phyloP scores from a whole-genome alignment of 164 flowering plant species.

The Chloranthus sessilifolius region DNA sequence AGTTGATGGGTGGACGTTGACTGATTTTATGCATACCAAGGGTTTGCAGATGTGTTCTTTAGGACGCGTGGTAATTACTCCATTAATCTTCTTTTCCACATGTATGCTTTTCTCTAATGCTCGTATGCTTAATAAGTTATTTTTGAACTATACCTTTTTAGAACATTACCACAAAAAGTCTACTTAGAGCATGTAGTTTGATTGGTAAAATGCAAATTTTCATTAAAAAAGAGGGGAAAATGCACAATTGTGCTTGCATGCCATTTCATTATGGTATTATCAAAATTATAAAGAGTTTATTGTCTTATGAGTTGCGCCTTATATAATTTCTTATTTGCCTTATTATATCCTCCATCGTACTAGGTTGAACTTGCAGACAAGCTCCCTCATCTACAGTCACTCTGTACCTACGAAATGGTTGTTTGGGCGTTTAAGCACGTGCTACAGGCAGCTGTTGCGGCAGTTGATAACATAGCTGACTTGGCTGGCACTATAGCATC shows the following conservation, averaged over 20 bases:
- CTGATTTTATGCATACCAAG: slow-evolving; percentile 97
- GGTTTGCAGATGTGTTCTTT: slow-evolving; percentile 83
- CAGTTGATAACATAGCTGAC: slow-evolving; percentile 46
- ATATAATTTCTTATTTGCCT: background rate
- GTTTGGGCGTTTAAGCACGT: slow-evolving; percentile 90
- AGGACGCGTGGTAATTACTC: slow-evolving; percentile 80
- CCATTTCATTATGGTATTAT: too few species aligned
- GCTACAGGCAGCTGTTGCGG: slow-evolving; percentile 78
- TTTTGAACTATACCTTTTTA: too few species aligned
- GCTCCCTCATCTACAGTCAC: slow-evolving; percentile 95
- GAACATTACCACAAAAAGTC: too few species aligned
- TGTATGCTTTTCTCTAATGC: slow-evolving; percentile 6
- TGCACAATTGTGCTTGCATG: too few species aligned
- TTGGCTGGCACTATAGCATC: slow-evolving; percentile 65
- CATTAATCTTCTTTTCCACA: too few species aligned
- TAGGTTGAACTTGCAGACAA: slow-evolving; percentile 94
- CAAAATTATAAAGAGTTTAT: too few species aligned
- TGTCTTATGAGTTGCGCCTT: too few species aligned
- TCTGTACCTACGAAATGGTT: slow-evolving; percentile 90
- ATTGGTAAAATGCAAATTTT: too few species aligned
- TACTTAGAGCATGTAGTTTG: too few species aligned
- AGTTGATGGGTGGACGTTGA: slow-evolving; percentile 94
- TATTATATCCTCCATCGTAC: slow-evolving; percentile 5
- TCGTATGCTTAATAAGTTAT: background rate
- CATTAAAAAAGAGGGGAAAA: too few species aligned